Percentiles rank a stretch among this genome's conserved stretches.
phyloP scores from a whole-genome alignment of 2,329 filamentous ascomycete species.

The Intubia oerlemansii region DNA sequence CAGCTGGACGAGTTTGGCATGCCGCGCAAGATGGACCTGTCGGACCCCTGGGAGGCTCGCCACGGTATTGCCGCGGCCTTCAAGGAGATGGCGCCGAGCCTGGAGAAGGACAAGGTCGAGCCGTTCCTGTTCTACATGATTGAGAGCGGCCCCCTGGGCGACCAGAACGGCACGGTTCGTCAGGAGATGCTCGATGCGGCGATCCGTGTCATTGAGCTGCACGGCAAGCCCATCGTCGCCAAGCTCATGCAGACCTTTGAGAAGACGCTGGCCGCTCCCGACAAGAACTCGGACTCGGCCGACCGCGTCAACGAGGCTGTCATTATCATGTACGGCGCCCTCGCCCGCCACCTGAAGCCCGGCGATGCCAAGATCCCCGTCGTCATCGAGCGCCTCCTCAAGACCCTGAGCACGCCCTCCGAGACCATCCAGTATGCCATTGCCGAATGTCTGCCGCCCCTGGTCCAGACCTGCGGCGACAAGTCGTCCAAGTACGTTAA shows the following conservation, averaged over 20 bases:
- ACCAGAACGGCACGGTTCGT: slow-evolving; percentile 56
- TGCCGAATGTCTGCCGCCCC: slow-evolving; percentile 75
- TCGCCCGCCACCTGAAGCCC: slow-evolving; percentile 66
- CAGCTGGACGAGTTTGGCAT: slow-evolving; percentile 87
- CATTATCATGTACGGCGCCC: slow-evolving; percentile 87
- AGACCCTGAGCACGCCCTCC: slow-evolving; percentile 80
- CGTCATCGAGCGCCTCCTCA: slow-evolving; percentile 69
- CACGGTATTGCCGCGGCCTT: slow-evolving; percentile 80
- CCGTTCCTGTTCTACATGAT: slow-evolving; percentile 72
- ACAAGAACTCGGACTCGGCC: slow-evolving; percentile 58
- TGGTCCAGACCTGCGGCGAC: slow-evolving; percentile 63
- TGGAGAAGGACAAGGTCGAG: slow-evolving; percentile 49
- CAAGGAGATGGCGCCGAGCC: slow-evolving; percentile 52
- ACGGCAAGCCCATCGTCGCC: slow-evolving; percentile 68
- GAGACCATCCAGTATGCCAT: slow-evolving; percentile 95
- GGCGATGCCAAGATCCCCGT: slow-evolving; percentile 77
- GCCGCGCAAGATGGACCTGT: slow-evolving; percentile 69
- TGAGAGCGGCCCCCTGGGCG: slow-evolving; percentile 66
- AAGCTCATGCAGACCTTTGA: slow-evolving; percentile 87
- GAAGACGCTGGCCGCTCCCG: slow-evolving; percentile 62
- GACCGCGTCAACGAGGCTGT: slow-evolving; percentile 94
- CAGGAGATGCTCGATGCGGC: slow-evolving; percentile 85
- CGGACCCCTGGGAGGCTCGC: slow-evolving; percentile 78
- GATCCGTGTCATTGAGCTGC: slow-evolving; percentile 55
- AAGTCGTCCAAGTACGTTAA: slow-evolving; percentile 65